phyloP scores from a whole-genome alignment of 495 filamentous ascomycete species.

The Penicillium longicatenatum region DNA sequence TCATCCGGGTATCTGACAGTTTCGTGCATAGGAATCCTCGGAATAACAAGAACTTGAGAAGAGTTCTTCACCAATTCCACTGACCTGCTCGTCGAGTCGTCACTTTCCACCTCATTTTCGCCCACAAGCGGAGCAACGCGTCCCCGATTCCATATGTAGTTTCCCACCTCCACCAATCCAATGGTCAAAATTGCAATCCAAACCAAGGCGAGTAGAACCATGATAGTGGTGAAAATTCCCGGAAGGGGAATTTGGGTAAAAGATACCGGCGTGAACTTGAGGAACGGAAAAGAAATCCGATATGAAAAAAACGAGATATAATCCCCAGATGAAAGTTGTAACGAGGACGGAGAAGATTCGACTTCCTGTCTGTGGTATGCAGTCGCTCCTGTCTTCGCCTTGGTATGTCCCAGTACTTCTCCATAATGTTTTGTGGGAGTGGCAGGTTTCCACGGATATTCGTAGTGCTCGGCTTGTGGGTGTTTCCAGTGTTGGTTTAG shows the following conservation, averaged over 20 bases:
- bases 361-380: not conserved
- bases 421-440: slow-evolving; percentile 13
- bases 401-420: slow-evolving; percentile 12
- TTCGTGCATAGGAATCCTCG: not conserved
- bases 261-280: slow-evolving; percentile 13
- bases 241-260: slow-evolving; percentile 15
- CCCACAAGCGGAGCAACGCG: not conserved
- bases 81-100: not conserved
- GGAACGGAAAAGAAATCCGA: slow-evolving; percentile 17
- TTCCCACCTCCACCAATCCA: slow-evolving; percentile 28
- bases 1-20: not conserved
- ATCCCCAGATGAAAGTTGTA: slow-evolving; percentile 8
- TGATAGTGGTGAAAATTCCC: slow-evolving; percentile 21
- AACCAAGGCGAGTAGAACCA: slow-evolving; percentile 25
- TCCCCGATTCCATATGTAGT: slow-evolving; percentile 22
- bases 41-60: slow-evolving; percentile 3
- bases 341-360: slow-evolving; percentile 3
- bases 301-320: slow-evolving; percentile 20
- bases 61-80: slow-evolving; percentile 15
- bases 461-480: not conserved
- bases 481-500: slow-evolving; percentile 6
- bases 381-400: not conserved
- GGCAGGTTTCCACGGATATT: not conserved
- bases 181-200: slow-evolving; percentile 33
- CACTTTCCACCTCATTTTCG: slow-evolving; percentile 4